phyloP scores from a whole-genome alignment of 805 yeast genomes.

The Hanseniaspora lachancei region DNA sequence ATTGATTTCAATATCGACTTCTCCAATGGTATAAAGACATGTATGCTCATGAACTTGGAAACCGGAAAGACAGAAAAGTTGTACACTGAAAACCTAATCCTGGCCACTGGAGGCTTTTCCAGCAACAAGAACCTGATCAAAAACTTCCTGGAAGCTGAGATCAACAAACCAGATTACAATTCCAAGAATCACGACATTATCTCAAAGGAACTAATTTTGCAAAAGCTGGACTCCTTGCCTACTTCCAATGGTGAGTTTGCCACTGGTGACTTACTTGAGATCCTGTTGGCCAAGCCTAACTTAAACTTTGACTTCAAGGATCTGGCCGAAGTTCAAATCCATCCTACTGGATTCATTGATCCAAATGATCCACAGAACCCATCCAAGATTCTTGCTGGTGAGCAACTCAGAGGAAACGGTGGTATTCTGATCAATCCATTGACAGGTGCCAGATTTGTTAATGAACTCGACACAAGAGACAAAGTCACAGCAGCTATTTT shows the following conservation, averaged over 20 bases:
- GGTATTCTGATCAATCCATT: constrained; percentile 37
- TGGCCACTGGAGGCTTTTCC: constrained; percentile 51
- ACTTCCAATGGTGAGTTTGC: constrained; percentile 46
- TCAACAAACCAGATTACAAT: neutral
- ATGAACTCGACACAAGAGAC: constrained; percentile 45
- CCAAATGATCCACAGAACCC: constrained; percentile 29
- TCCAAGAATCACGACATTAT: neutral
- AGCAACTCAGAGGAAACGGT: constrained; percentile 46
- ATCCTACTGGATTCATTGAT: constrained; percentile 50
- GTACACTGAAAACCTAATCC: constrained; percentile 29
- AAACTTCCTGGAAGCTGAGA: constrained; percentile 32
- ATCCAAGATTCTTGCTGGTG: constrained; percentile 49
- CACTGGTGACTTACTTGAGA: constrained; percentile 36
- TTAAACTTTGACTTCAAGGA: constrained; percentile 39
- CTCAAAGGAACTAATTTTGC: constrained; percentile 3
- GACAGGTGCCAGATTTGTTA: constrained; percentile 38
- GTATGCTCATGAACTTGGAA: constrained; percentile 22
- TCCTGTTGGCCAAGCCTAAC: constrained; percentile 37
- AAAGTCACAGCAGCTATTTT: constrained; percentile 35
- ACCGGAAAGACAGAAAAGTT: constrained; percentile 33
- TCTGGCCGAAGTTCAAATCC: constrained; percentile 49
- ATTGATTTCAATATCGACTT: constrained; percentile 24
- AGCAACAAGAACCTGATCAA: constrained; percentile 29
- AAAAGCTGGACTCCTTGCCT: constrained; percentile 32
- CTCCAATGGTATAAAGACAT: neutral